phyloP scores from a whole-genome alignment of 164 flowering plant species.

The Dillenia suffruticosa region DNA sequence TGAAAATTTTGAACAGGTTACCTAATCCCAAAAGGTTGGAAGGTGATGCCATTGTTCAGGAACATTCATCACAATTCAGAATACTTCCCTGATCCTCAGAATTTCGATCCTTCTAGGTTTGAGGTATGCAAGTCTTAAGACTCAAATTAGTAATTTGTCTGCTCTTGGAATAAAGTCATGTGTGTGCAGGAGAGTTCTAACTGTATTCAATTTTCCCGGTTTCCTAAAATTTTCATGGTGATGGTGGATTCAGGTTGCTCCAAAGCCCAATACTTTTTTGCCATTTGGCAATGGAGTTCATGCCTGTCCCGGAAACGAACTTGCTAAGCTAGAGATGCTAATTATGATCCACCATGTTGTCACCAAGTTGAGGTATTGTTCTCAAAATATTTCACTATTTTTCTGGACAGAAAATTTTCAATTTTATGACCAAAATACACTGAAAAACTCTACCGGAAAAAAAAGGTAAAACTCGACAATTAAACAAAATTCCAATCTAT shows the following conservation, averaged over 20 bases:
- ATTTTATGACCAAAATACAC: no score
- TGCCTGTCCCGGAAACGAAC: conserved; percentile 57
- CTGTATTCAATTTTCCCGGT: no score
- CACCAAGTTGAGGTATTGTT: conserved; percentile 40
- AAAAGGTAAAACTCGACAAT: no score
- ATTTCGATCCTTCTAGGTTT: conserved; percentile 23
- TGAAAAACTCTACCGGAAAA: no score
- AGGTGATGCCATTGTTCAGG: conserved; percentile 63
- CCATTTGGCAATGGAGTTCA: conserved; percentile 60
- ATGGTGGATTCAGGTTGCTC: conserved; percentile 27
- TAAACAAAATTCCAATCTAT: no score
- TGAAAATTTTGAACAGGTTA: conserved; percentile 29
- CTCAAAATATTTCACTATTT: no score
- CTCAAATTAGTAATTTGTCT: no score
- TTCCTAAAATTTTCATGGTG: no score
- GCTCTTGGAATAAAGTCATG: no score
- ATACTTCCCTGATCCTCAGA: conserved; percentile 31
- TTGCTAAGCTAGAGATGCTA: conserved; percentile 55
- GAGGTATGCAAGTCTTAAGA: conserved; percentile 12
- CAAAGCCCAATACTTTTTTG: conserved; percentile 51
- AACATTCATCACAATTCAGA: conserved; percentile 59
- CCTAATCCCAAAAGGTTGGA: conserved; percentile 64
- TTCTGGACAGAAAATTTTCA: no score
- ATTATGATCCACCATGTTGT: conserved; percentile 44
- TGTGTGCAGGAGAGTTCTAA: no score